These are phyloP conservation scores for Saccharomycopsis guyanensis DNA, from an alignment of 805 yeast species.

Conservation along the genomic window DNA sequence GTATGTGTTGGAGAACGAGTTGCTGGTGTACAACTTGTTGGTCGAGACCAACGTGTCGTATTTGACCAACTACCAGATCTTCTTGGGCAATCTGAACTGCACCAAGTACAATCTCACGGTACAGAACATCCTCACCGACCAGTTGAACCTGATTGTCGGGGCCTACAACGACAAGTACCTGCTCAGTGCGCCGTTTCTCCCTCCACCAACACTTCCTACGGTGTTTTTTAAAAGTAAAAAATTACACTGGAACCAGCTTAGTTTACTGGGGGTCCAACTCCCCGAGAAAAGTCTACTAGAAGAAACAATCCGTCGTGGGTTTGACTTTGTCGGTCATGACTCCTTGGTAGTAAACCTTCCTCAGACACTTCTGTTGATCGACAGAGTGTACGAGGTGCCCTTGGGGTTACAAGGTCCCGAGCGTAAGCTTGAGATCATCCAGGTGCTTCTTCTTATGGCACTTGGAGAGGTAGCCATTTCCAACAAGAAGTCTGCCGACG, in stretches of 20 bases:
- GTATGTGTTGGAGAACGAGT: conserved; percentile 11
- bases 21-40: conserved; percentile 4
- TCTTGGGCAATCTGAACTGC: conserved; percentile 10
- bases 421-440: conserved; percentile 2
- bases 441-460: conserved; percentile 6
- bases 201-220: conserved; percentile 9
- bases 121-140: conserved; percentile 7
- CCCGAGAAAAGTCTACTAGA: conserved; percentile 3
- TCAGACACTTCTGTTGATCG: background rate
- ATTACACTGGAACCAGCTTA: conserved; percentile 12
- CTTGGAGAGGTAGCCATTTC: conserved; percentile 9
- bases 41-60: conserved; percentile 11
- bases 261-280: background rate
- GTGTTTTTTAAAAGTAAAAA: conserved; percentile 2
- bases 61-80: conserved; percentile 3
- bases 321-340: conserved; percentile 11
- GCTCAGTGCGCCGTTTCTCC: background rate
- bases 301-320: background rate
- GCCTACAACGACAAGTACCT: background rate
- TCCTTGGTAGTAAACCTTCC: background rate
- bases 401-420: too few species aligned
- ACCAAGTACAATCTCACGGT: conserved; percentile 11
- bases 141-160: background rate
- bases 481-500: background rate
- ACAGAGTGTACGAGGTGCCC: conserved; percentile 5